Conservation (phyloP, 176 grass and related monocot genomes). For the Zea luxurians region DNA sequence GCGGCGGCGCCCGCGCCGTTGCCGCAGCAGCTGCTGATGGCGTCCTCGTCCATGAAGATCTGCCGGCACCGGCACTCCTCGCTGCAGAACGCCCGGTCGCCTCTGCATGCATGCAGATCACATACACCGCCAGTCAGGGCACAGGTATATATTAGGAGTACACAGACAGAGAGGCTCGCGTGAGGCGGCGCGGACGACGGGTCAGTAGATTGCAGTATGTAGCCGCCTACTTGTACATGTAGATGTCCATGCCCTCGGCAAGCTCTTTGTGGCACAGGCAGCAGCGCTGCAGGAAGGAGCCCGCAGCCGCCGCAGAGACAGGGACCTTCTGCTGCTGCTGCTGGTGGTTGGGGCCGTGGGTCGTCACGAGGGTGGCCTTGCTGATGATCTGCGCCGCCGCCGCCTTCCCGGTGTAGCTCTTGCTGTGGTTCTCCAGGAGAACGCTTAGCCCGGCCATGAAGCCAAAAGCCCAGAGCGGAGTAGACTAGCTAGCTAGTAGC, state of each 20-base stretch:
- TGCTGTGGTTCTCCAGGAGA: constrained; percentile 42
- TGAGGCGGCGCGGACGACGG: neutral
- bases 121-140: neutral
- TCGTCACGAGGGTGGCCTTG: constrained; percentile 42
- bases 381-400: constrained; percentile 44
- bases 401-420: constrained; percentile 8
- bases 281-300: constrained; percentile 62
- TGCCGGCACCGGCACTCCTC: constrained; percentile 60
- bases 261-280: constrained; percentile 55
- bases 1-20: neutral
- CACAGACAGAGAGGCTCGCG: neutral
- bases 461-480: neutral
- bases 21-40: neutral
- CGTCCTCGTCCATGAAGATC: constrained; percentile 56
- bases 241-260: constrained; percentile 52
- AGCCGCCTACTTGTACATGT: constrained; percentile 59
- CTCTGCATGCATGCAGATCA: constrained; percentile 25
- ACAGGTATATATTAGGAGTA: neutral
- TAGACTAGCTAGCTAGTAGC: neutral
- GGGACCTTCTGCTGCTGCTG: neutral
- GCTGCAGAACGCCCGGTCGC: constrained; percentile 65
- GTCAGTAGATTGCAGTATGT: neutral
- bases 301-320: neutral
- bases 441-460: constrained; percentile 62
- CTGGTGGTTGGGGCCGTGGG: neutral